A percentile compares a stretch with the other conserved stretches of the same genome.
These are phyloP conservation scores for Musa acuminata DNA, from an alignment of 176 grass and related monocot genomes.

Conservation along the genomic window DNA sequence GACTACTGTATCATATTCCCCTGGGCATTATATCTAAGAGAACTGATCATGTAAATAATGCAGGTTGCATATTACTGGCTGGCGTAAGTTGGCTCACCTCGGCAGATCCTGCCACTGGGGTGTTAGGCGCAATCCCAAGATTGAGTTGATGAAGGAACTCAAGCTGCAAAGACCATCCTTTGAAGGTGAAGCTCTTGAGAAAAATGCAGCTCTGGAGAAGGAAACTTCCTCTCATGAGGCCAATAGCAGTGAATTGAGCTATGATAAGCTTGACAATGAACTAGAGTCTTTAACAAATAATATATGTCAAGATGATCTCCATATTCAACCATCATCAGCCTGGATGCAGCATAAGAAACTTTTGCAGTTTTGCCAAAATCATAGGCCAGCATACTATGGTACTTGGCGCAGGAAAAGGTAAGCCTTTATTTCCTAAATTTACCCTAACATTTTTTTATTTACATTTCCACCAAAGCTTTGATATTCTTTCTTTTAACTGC, in stretches of 20 bases:
- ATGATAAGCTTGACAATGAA: constrained; percentile 51
- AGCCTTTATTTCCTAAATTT: constrained; percentile 18
- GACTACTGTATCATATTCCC: not conserved
- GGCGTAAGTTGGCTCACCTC: constrained; percentile 49
- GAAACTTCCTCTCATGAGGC: constrained; percentile 21
- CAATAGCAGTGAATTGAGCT: constrained; percentile 27
- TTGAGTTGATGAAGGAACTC: constrained; percentile 59
- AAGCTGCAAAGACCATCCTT: constrained; percentile 59
- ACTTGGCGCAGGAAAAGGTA: constrained; percentile 85
- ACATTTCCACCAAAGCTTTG: not conserved
- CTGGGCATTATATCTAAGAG: not conserved
- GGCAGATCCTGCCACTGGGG: constrained; percentile 62
- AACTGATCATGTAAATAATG: constrained; percentile 2
- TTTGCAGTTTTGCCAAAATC: constrained; percentile 90
- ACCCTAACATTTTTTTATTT: constrained; percentile 8
- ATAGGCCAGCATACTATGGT: constrained; percentile 91
- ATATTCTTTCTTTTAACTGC: not conserved
- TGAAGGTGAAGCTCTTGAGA: constrained; percentile 35
- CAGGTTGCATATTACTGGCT: constrained; percentile 59
- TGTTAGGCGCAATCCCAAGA: constrained; percentile 61
- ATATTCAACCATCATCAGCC: constrained; percentile 21
- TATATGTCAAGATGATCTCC: constrained; percentile 18
- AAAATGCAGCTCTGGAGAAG: constrained; percentile 32
- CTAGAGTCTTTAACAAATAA: constrained; percentile 36
- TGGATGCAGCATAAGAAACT: constrained; percentile 43